These are phyloP conservation scores for Cylindrodendrum hubeiense DNA, from an alignment of 2,329 filamentous ascomycete species.

Conservation along the genomic window DNA sequence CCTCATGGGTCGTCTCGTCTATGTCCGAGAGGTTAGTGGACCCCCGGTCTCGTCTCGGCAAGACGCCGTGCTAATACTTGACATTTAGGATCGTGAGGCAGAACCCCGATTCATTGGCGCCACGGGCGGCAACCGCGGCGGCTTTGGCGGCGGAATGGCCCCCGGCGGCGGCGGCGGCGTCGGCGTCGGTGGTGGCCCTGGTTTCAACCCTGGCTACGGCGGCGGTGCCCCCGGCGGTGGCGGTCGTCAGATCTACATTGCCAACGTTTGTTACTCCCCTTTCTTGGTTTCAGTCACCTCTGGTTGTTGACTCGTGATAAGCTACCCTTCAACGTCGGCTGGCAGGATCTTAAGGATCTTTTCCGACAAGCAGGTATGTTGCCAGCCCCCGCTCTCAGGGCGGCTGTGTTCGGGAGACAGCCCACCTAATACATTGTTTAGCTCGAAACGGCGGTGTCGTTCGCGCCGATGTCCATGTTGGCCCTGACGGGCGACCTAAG, in stretches of 20 bases:
- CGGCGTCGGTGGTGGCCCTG: neutral
- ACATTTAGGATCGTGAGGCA: constrained; percentile 88
- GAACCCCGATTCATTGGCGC: constrained; percentile 95
- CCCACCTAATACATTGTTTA: constrained; percentile 37
- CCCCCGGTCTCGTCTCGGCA: neutral
- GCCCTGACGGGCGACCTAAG: constrained; percentile 93
- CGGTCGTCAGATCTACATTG: constrained; percentile 94
- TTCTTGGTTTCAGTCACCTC: constrained; percentile 23
- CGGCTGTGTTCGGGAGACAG: constrained; percentile 4
- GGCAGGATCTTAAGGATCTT: constrained; percentile 98
- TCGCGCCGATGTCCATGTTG: constrained; percentile 93
- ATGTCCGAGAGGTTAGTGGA: constrained; percentile 89
- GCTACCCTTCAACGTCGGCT: constrained; percentile 97
- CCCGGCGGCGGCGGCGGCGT: constrained; percentile 55
- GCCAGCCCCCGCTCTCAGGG: neutral
- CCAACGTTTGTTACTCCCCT: constrained; percentile 83
- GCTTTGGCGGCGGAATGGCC: constrained; percentile 66
- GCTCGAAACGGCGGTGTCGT: constrained; percentile 82
- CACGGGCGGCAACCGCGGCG: constrained; percentile 71
- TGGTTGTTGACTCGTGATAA: constrained; percentile 55
- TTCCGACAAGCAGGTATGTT: constrained; percentile 92
- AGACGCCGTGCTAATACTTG: neutral
- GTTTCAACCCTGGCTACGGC: constrained; percentile 68
- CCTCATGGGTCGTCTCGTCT: constrained; percentile 97
- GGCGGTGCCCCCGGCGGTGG: constrained; percentile 61